phyloP scores from a whole-genome alignment of 1,284 basidiomycete genomes.

The Porogramme epimiltina region DNA sequence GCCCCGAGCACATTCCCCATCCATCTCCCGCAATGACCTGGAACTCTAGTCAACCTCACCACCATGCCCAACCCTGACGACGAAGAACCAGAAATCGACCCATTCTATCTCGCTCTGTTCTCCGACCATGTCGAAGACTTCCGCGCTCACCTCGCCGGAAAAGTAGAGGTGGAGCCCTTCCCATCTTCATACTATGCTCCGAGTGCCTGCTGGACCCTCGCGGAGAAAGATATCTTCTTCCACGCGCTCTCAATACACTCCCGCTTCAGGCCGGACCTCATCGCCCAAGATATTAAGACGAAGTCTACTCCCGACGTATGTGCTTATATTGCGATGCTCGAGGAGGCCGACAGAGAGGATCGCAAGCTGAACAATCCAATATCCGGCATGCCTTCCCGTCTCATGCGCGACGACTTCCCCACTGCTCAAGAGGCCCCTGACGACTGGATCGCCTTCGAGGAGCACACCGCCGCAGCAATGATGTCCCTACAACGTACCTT shows the following conservation, averaged over 20 bases:
- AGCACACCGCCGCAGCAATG: conserved; percentile 48
- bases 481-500: conserved; percentile 35
- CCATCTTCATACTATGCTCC: conserved; percentile 47
- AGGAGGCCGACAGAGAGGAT: conserved; percentile 30
- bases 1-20: no score
- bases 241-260: conserved; percentile 63
- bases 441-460: conserved; percentile 63
- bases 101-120: conserved; percentile 22
- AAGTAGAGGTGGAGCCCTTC: conserved; percentile 10
- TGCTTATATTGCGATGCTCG: conserved; percentile 57
- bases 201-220: conserved; percentile 58
- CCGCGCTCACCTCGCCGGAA: conserved; percentile 25
- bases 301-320: conserved; percentile 65
- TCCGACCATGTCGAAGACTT: conserved; percentile 22
- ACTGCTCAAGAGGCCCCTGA: conserved; percentile 61
- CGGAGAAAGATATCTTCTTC: conserved; percentile 74
- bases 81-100: conserved; percentile 16
- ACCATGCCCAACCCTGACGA: conserved; percentile 18
- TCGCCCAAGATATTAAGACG: conserved; percentile 61
- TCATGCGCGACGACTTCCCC: conserved; percentile 23
- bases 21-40: no score
- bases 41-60: background rate
- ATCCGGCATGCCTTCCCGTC: background rate
- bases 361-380: background rate
- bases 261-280: conserved; percentile 71